Conservation (phyloP, 2,329 filamentous ascomycete species). For the Didymosphaeria variabile region DNA sequence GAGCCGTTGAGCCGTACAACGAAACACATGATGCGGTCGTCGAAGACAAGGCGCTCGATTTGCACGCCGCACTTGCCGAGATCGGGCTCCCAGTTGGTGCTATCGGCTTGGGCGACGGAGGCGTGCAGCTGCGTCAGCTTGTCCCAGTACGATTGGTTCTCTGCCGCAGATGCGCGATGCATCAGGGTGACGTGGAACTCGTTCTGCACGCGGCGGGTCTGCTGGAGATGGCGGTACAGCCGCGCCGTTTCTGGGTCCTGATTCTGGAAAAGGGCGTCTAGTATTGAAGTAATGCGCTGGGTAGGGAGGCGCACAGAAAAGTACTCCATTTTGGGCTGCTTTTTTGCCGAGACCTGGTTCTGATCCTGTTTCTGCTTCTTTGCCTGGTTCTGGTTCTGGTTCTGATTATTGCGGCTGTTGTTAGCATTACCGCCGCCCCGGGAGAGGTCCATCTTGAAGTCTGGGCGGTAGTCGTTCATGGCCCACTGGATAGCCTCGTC, state of each 20-base stretch:
- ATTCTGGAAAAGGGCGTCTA: conserved; percentile 75
- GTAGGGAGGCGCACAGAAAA: conserved; percentile 67
- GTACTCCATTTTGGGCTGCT: conserved; percentile 67
- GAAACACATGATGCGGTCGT: conserved; percentile 88
- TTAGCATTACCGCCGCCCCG: conserved; percentile 47
- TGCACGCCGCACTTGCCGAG: conserved; percentile 72
- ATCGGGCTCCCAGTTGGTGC: conserved; percentile 55
- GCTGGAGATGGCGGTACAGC: conserved; percentile 80
- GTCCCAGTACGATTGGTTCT: conserved; percentile 77
- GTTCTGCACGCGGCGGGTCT: conserved; percentile 78
- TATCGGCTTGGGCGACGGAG: conserved; percentile 37
- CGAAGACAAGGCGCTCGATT: conserved; percentile 77
- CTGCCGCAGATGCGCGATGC: conserved; percentile 72
- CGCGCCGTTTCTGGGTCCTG: conserved; percentile 63
- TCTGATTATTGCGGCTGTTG: conserved; percentile 33
- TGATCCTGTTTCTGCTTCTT: conserved; percentile 24
- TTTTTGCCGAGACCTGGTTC: conserved; percentile 57
- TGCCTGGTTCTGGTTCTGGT: conserved; percentile 48
- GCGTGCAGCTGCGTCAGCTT: conserved; percentile 71
- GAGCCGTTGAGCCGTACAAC: conserved; percentile 69
- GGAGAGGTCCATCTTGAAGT: conserved; percentile 78
- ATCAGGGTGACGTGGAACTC: conserved; percentile 95
- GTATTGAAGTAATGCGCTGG: conserved; percentile 62
- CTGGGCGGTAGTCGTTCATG: conserved; percentile 78
- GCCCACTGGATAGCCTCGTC: conserved; percentile 81